Conservation (phyloP, 1,284 basidiomycete species). For the Porodaedalea pini region DNA sequence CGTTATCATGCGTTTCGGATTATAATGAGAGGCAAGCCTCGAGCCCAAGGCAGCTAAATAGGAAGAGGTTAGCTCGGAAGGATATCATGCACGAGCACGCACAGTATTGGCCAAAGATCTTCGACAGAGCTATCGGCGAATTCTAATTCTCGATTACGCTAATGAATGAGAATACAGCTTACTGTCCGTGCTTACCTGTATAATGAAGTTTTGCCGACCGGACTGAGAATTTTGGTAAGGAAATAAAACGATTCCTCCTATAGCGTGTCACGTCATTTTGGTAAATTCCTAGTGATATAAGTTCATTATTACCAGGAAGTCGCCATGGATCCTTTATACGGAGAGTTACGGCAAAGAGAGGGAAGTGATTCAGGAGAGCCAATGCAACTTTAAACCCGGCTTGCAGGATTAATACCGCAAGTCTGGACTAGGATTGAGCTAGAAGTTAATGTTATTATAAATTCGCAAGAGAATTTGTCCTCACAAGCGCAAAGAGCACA, state of each 20-base stretch:
- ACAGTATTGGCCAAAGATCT: slow-evolving; percentile 18
- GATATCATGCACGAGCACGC: background rate
- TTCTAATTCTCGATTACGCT: background rate
- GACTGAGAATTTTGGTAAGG: background rate
- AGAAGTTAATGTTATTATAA: background rate
- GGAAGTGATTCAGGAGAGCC: slow-evolving; percentile 85
- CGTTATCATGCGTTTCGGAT: slow-evolving; percentile 2
- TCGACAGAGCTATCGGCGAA: slow-evolving; percentile 11
- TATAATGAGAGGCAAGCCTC: slow-evolving; percentile 11
- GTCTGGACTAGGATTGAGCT: slow-evolving; percentile 49
- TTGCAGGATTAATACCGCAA: slow-evolving; percentile 57
- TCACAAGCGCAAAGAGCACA: slow-evolving; percentile 71
- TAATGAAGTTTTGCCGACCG: background rate
- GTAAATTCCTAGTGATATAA: background rate
- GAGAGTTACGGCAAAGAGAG: slow-evolving; percentile 84
- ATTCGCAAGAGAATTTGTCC: slow-evolving; percentile 26
- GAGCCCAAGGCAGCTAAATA: slow-evolving; percentile 9
- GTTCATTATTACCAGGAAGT: slow-evolving; percentile 73
- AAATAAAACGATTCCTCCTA: slow-evolving; percentile 36
- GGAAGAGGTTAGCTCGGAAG: background rate
- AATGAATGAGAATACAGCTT: background rate
- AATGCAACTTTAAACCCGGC: slow-evolving; percentile 61
- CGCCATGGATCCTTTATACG: slow-evolving; percentile 83
- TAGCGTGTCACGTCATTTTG: background rate
- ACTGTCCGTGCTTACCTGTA: background rate